Conservation (phyloP, 164 flowering plant species). For the Magnolia kwangsiensis region DNA sequence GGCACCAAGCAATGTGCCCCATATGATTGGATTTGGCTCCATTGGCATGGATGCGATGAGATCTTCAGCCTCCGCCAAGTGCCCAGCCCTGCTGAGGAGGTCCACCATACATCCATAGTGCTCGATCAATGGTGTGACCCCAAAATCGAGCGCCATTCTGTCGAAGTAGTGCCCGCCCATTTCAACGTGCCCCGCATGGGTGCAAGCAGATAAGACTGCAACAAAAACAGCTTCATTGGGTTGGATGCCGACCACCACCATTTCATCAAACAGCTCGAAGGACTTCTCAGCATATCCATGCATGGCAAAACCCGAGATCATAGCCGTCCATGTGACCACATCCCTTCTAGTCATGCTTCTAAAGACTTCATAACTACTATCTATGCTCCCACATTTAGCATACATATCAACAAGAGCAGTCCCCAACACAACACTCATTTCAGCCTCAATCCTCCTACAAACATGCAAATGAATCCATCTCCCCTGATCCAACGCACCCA, state of each 20-base stretch:
- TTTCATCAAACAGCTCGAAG: slow-evolving; percentile 27
- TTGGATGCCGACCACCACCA: slow-evolving; percentile 22
- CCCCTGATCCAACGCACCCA: slow-evolving; percentile 36
- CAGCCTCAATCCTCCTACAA: slow-evolving; percentile 5
- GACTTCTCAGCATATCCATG: slow-evolving; percentile 33
- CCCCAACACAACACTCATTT: slow-evolving; percentile 28
- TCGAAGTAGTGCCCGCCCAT: slow-evolving; percentile 27
- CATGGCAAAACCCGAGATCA: slow-evolving; percentile 39
- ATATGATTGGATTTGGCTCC: slow-evolving; percentile 35
- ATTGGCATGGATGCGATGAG: slow-evolving; percentile 28
- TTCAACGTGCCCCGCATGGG: slow-evolving; percentile 36
- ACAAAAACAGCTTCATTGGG: slow-evolving; percentile 39
- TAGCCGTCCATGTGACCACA: slow-evolving; percentile 37
- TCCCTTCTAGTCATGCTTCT: slow-evolving; percentile 24
- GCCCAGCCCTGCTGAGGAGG: slow-evolving; percentile 41
- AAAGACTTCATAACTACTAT: slow-evolving; percentile 22
- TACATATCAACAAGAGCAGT: slow-evolving; percentile 77
- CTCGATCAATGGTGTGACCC: slow-evolving; percentile 29
- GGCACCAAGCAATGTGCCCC: slow-evolving; percentile 39
- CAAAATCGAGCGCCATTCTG: slow-evolving; percentile 23
- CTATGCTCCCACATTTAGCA: slow-evolving; percentile 50
- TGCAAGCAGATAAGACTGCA: slow-evolving; percentile 39
- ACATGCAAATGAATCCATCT: slow-evolving; percentile 34
- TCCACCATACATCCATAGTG: slow-evolving; percentile 54
- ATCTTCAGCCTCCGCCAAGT: slow-evolving; percentile 31